Evolutionary conservation across 2,329 filamentous ascomycete genomes (phyloP), one percentile per base, ranked within the genome.

Genomic region (Xylaria sp.): DNA sequence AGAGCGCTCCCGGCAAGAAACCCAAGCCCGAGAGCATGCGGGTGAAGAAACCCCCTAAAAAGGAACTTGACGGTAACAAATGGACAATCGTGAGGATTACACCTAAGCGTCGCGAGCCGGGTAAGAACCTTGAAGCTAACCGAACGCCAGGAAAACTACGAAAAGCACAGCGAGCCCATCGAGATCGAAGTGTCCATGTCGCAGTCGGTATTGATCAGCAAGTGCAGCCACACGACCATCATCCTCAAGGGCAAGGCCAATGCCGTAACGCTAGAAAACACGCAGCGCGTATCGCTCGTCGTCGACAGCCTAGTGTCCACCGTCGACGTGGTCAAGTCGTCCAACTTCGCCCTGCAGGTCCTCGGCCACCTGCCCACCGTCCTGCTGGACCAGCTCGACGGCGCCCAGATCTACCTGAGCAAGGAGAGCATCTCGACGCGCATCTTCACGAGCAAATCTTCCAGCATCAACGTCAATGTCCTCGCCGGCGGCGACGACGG

Each of bases 231-330:
- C 78, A 91, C 91, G 4, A 96, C 93, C 23, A 85, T 99, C 71
- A 90, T 96, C 69, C 81, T 99, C 73, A 90, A 87, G 73, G 93
- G 92, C 78, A 99, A 99, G 79, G 93, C 92, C 60, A 99, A 99
- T 75, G 93, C 95, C n/a, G 91, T 99, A 65, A 94, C 93, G 4
- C 85, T 98, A 69, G 95, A 98, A 79, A 97, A 97, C 80, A 94
- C 90, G 58, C 86, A 84, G 47, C 89, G 92, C 51, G 82, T 96
- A 17, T 96, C 92, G 27, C 85, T 99, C 54, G 87, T 98, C 53
- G 85, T 98, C 55, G 94, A 98, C 71, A 91, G 88, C 1, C 87
- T 98, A 10, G 91, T 98, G 48, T 96, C 91, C 49, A 92, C 91
- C 31, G 87, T 99, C 58, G 95, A 99, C 73, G 91, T 96, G 23